Evolutionary conservation across 2,329 filamentous ascomycete genomes (phyloP).

Genomic region (Fusarium oligoseptatum): DNA sequence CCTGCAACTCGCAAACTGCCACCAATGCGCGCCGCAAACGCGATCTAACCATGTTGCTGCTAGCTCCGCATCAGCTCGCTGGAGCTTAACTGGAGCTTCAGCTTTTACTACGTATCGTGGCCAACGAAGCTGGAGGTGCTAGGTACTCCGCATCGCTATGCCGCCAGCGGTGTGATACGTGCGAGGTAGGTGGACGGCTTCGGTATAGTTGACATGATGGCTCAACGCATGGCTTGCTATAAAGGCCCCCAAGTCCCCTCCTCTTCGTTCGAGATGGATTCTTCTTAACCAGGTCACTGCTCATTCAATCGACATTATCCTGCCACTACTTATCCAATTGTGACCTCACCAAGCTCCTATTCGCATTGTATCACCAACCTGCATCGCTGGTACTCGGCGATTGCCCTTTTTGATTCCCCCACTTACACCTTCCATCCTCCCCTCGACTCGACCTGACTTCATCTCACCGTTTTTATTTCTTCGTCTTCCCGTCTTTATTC

Average conservation of each 20-base stretch:
- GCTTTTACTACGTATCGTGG: not conserved
- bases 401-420: slow-evolving; percentile 18
- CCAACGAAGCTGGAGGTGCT: not conserved
- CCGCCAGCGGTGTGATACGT: slow-evolving; percentile 7
- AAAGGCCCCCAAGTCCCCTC: slow-evolving; percentile 28
- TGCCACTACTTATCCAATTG: not conserved
- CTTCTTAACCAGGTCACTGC: not conserved
- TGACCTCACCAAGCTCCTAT: not conserved
- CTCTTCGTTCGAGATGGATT: not conserved
- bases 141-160: slow-evolving; percentile 8
- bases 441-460: not conserved
- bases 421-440: slow-evolving; percentile 9
- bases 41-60: slow-evolving; percentile 20
- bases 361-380: slow-evolving; percentile 7
- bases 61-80: slow-evolving; percentile 19
- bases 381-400: slow-evolving; percentile 1
- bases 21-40: slow-evolving; percentile 30
- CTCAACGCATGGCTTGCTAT: slow-evolving; percentile 29
- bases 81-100: slow-evolving; percentile 7
- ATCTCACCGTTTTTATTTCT: not conserved
- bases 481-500: not conserved
- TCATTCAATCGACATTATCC: slow-evolving; percentile 5
- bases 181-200: slow-evolving; percentile 9
- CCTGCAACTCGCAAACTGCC: slow-evolving; percentile 17
- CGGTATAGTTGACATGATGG: slow-evolving; percentile 22